Base-by-base conservation (phyloP, 2,329 filamentous ascomycete species). In the Verticillium tricorpus region DNA sequence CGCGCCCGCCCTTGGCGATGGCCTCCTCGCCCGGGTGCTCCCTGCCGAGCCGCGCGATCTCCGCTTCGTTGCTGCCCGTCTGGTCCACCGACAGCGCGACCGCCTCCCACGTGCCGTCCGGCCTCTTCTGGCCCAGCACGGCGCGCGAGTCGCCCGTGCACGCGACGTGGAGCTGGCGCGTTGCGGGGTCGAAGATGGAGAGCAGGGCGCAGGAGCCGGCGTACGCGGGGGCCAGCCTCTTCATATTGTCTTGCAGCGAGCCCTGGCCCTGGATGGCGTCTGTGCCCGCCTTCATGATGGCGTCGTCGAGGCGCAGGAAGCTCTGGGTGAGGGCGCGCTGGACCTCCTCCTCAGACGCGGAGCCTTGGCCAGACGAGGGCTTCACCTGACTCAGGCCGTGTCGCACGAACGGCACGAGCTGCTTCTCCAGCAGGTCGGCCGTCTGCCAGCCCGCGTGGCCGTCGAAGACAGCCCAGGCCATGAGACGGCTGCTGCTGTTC, bases 141-240 rank as follows among this genome's bases (percentile, higher is more conserved):
- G 87, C 87, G 39, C 88, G 81, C 1, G 85, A 90, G 73, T 91
- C 88, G 0, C 89, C 89, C 0, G 84, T 84, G 64, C 86, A 87
- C 0, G 89, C 89, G 2, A 89, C 86, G 28, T 84, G 82, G 0
- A 91, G 73, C 0, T 76, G 83, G 5, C 77, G 77, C 1, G 77
- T 76, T 0, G 67, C 62, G 0, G 85, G 79, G 64, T 91, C 86
- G 68, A 85, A 89, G 1, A 89, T 73, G 0, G 86, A 80, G 1
- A 91, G 76, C 1, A 90, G 75, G 12, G 88, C 88, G 65, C 87
- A 90, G 4, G 86, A 89, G 5, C 88, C 87, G 1, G 77, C 72
- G 31, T 74, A 69, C 3, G 76, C 72, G 1, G 78, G 71, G 5
- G 74, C 69, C 5, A 82, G 65, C 14, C 19, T 17, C 60, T 28